Evolutionary conservation across 225 moss, liverwort and hornwort species (phyloP).

Genomic region (Physcomitrellopsis africana): DNA sequence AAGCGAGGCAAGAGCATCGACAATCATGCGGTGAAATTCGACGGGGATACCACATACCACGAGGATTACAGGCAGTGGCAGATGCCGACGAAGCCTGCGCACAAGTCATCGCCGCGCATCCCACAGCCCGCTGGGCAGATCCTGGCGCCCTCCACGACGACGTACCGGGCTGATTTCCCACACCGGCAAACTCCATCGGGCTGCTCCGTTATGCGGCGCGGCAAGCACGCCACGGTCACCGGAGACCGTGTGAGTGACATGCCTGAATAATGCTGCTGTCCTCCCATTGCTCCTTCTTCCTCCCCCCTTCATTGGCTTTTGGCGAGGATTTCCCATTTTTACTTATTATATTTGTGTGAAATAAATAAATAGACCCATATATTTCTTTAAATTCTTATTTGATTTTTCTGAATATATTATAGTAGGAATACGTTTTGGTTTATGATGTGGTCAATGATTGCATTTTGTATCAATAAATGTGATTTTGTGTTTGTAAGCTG

Average conservation of each 20-base stretch:
- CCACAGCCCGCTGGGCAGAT: background rate
- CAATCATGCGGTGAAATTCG: conserved; percentile 10
- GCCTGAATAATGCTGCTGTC: background rate
- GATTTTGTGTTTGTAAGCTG: no score
- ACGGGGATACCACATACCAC: conserved; percentile 34
- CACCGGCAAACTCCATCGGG: background rate
- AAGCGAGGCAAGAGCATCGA: background rate
- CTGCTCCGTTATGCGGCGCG: conserved; percentile 10
- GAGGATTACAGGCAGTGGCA: conserved; percentile 30
- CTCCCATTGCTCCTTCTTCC: no score
- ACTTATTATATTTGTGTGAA: no score
- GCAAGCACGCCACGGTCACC: conserved; percentile 18
- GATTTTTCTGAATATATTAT: no score
- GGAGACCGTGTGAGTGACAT: conserved; percentile 42
- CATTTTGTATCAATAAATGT: no score
- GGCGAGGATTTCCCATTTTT: no score
- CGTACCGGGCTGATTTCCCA: conserved; percentile 32
- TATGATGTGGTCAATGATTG: no score
- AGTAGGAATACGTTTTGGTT: no score
- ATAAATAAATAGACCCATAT: no score
- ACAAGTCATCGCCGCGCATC: background rate
- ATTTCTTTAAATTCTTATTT: no score
- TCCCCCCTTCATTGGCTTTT: no score
- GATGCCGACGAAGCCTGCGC: conserved; percentile 27
- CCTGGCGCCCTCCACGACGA: conserved; percentile 22